These are phyloP conservation scores for Borovskyia barvae DNA, from an alignment of 208 protist species.

Conservation along the genomic window DNA sequence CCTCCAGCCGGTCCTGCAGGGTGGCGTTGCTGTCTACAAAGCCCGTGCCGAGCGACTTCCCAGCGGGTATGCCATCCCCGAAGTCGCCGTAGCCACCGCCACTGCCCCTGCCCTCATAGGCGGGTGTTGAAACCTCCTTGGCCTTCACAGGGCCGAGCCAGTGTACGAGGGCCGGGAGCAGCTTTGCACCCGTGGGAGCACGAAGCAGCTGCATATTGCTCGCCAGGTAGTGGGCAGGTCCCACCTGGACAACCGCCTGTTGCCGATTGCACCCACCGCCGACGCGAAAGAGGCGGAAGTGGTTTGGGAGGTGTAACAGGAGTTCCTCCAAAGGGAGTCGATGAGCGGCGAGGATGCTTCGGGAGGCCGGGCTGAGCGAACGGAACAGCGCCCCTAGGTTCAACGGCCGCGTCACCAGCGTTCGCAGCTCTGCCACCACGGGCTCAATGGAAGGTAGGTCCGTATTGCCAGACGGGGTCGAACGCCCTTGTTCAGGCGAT, in stretches of 20 bases:
- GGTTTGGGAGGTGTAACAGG: slow-evolving; percentile 46
- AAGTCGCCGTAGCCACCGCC: not conserved
- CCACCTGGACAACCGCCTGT: not conserved
- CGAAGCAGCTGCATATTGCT: not conserved
- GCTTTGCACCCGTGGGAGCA: slow-evolving; percentile 2
- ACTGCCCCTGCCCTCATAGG: not conserved
- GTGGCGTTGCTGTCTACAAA: slow-evolving; percentile 4
- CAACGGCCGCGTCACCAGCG: slow-evolving; percentile 20
- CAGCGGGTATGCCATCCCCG: not conserved
- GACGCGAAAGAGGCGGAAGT: slow-evolving; percentile 40
- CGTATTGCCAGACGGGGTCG: not conserved
- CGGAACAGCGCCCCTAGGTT: slow-evolving; percentile 48
- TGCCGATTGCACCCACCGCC: not conserved
- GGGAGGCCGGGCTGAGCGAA: slow-evolving; percentile 30
- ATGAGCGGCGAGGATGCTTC: slow-evolving; percentile 31
- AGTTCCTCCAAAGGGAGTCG: slow-evolving; percentile 57
- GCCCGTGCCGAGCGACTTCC: not conserved
- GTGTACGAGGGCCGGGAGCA: slow-evolving; percentile 13
- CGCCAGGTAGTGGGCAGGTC: not conserved
- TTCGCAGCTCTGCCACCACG: slow-evolving; percentile 9
- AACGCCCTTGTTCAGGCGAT: not conserved
- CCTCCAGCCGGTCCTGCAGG: slow-evolving; percentile 28
- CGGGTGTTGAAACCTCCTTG: not conserved
- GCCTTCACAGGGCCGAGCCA: slow-evolving; percentile 1
- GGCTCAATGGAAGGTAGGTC: slow-evolving; percentile 17